These are phyloP conservation scores for Ustilago nuda DNA, from an alignment of 1,284 basidiomycete genomes.

Conservation along the genomic window DNA sequence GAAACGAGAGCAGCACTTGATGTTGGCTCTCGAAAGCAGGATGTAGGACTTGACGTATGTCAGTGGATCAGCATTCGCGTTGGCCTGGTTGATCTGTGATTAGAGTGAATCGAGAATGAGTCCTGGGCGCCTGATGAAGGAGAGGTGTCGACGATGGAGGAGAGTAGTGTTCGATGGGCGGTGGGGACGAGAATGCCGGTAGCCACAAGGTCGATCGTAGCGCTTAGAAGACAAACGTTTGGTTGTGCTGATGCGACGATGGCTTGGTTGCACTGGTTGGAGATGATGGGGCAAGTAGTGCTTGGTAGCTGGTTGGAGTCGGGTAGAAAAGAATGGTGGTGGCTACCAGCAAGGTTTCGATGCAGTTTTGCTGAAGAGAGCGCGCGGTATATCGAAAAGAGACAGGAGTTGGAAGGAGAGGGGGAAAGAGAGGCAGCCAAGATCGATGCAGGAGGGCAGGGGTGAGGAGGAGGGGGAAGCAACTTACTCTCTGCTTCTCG, in stretches of 20 bases:
- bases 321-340: not conserved
- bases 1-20: not conserved
- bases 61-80: constrained; percentile 7
- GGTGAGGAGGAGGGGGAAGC: too few species aligned
- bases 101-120: not conserved
- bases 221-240: too few species aligned
- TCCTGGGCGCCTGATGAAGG: not conserved
- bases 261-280: too few species aligned
- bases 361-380: not conserved
- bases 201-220: not conserved
- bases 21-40: constrained; percentile 3
- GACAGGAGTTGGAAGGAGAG: not conserved
- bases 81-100: not conserved
- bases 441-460: not conserved
- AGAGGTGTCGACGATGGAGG: not conserved
- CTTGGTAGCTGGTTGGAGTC: too few species aligned
- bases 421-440: not conserved
- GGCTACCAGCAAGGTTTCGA: not conserved
- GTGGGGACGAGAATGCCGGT: not conserved
- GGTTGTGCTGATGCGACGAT: too few species aligned
- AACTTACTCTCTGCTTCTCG: too few species aligned
- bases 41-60: not conserved
- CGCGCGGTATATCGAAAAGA: not conserved
- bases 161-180: not conserved
- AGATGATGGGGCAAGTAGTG: too few species aligned